Base-by-base conservation (phyloP, 2,329 filamentous ascomycete genomes). In the Aspergillus costaricaensis region DNA sequence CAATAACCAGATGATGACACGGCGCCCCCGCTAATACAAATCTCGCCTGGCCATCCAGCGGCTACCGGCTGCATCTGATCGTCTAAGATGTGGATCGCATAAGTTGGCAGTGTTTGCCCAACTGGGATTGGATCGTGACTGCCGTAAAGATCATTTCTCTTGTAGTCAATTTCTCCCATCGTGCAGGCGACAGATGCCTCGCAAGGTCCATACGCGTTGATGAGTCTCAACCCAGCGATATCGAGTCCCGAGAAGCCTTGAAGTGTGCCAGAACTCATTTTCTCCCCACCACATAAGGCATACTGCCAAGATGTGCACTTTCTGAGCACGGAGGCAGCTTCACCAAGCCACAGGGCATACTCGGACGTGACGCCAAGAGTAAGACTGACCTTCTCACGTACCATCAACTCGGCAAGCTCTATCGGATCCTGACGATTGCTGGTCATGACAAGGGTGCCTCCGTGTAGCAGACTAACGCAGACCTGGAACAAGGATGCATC, bases 201-300 rank as follows among this genome's bases (percentile, higher is more conserved):
- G 0, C 61, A 59, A 5, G 65, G 63, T 4, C 65, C 65, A 47
- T 67, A 67, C 14, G 39, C 23, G 27, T 65, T 65, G n/a, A 57
- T 49, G 1, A 63, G 21, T 14, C 10, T 27, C 0, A 63, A 15
- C 1, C 48, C 12, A 2, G 56, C 27, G 2, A 38, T n/a, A 14
- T 12, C 6, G 3, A 67, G 27, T 19, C 12, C 19, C 1, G 15
- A 30, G 21, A 67, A 62, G 9, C 41, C 5, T 1, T 50, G 12
- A 19, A 36, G 15, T 6, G 64, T 19, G 15, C 17, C 25, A 3
- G 3, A 12, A 2, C 59, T 38, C 8, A 65, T 10, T 1, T 17
- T 14, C 36, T 67, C 65, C 0, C 65, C 65, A 36, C 54, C 65
- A 1, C 7, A n/a, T 8, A 51, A 47, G 7, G 59, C 60, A 17